These are phyloP conservation scores for Verticillium dahliae DNA, from an alignment of 2,329 filamentous ascomycete genomes.

Conservation along the genomic window DNA sequence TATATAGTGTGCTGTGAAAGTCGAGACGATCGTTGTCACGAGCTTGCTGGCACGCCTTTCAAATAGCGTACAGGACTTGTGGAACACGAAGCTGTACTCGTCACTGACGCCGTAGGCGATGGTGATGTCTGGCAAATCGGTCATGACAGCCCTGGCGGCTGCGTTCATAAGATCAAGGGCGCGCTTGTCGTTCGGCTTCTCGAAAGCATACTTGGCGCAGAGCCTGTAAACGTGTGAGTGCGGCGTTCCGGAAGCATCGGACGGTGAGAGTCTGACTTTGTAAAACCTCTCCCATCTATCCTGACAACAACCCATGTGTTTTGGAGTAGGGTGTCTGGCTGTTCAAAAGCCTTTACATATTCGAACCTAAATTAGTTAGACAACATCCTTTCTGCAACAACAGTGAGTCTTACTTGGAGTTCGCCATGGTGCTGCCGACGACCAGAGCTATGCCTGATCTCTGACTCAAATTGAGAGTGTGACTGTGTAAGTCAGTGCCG, in stretches of 20 bases:
- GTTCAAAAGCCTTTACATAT: slow-evolving; percentile 89
- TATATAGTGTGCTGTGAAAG: slow-evolving; percentile 88
- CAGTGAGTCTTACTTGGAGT: slow-evolving; percentile 40
- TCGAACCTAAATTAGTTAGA: slow-evolving; percentile 59
- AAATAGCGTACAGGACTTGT: slow-evolving; percentile 75
- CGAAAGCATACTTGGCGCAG: slow-evolving; percentile 74
- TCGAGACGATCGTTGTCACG: slow-evolving; percentile 83
- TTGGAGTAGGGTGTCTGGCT: slow-evolving; percentile 68
- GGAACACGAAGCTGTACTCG: slow-evolving; percentile 90
- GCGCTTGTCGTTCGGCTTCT: slow-evolving; percentile 85
- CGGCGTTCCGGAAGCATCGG: background rate
- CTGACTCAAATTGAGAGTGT: background rate
- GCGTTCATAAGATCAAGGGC: slow-evolving; percentile 93
- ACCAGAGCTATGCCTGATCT: background rate
- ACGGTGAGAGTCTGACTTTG: slow-evolving; percentile 56
- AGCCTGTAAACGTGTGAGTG: slow-evolving; percentile 48
- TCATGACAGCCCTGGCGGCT: slow-evolving; percentile 78
- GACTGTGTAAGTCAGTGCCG: background rate
- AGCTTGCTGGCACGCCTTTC: slow-evolving; percentile 85
- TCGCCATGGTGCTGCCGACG: slow-evolving; percentile 35
- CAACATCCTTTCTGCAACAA: background rate
- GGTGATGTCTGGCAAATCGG: slow-evolving; percentile 75
- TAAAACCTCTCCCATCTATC: slow-evolving; percentile 90
- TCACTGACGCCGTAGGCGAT: slow-evolving; percentile 93
- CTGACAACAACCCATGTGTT: slow-evolving; percentile 96